phyloP scores from a whole-genome alignment of 495 filamentous ascomycete species.

The Podospora tetraspora region DNA sequence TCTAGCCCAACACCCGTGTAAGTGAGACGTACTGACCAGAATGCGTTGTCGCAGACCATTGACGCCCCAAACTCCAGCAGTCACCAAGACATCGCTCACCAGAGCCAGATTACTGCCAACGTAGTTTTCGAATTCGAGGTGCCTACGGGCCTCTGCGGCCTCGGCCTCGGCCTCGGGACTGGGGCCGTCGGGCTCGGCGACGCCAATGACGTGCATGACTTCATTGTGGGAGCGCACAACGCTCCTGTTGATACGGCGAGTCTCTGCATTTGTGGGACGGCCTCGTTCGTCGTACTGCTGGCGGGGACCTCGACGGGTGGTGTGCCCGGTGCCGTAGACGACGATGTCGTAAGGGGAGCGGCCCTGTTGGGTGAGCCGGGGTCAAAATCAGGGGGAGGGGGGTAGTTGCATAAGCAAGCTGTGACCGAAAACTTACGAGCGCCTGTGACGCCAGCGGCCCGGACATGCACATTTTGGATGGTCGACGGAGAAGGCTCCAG shows the following conservation, averaged over 20 bases:
- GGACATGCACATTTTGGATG: slow-evolving; percentile 40
- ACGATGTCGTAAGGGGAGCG: slow-evolving; percentile 68
- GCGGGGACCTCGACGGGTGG: slow-evolving; percentile 41
- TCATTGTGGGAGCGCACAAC: slow-evolving; percentile 53
- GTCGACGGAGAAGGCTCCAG: not conserved
- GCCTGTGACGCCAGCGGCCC: slow-evolving; percentile 48
- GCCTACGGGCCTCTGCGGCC: slow-evolving; percentile 17
- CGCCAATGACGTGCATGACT: slow-evolving; percentile 52
- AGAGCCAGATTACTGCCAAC: slow-evolving; percentile 37
- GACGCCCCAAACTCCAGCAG: slow-evolving; percentile 48
- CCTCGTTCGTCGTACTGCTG: slow-evolving; percentile 70
- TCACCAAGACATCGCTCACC: slow-evolving; percentile 33
- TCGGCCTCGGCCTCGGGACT: slow-evolving; percentile 27
- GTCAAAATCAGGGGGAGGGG: not conserved
- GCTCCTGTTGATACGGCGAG: slow-evolving; percentile 44
- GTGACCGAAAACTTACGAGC: slow-evolving; percentile 36
- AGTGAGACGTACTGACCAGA: slow-evolving; percentile 33
- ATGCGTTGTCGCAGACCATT: slow-evolving; percentile 48
- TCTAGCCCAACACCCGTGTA: not conserved
- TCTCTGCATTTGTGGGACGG: slow-evolving; percentile 59
- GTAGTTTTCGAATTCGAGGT: slow-evolving; percentile 35
- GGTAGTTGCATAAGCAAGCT: not conserved
- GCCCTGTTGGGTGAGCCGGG: slow-evolving; percentile 42
- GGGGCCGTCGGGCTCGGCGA: slow-evolving; percentile 43
- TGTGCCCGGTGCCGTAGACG: slow-evolving; percentile 40